These are phyloP conservation scores for Boechera retrofracta DNA, from an alignment of 345 rosid species.

Conservation along the genomic window DNA sequence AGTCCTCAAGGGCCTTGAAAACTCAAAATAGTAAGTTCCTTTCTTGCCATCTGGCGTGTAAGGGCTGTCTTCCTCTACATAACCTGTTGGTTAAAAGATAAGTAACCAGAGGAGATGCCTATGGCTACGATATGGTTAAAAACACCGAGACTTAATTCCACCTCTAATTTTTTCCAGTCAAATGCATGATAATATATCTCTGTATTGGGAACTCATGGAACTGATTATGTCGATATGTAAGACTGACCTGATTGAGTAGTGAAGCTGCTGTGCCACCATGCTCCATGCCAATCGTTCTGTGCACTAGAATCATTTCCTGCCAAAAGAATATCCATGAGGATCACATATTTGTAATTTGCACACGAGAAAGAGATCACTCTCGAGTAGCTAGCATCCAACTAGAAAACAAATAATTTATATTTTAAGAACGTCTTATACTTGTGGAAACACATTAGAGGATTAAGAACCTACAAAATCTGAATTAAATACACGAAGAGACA, in stretches of 20 bases:
- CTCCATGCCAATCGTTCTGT: constrained; percentile 95
- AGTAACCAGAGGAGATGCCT: constrained; percentile 27
- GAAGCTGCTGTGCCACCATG: constrained; percentile 95
- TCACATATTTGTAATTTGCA: constrained; percentile 23
- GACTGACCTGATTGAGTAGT: constrained; percentile 65
- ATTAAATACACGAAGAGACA: not conserved
- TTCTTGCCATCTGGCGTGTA: constrained; percentile 66
- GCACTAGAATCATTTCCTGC: constrained; percentile 90
- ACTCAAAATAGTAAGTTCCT: constrained; percentile 86
- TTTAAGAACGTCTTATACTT: not conserved
- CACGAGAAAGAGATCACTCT: constrained; percentile 2
- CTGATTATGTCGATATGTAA: constrained; percentile 19
- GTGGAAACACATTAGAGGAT: not conserved
- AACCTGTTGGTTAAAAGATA: constrained; percentile 53
- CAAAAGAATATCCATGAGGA: constrained; percentile 23
- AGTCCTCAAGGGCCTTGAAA: constrained; percentile 91
- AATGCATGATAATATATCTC: constrained; percentile 14
- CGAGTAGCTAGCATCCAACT: constrained; percentile 27
- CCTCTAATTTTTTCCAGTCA: not conserved
- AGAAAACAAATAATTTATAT: constrained; percentile 8
- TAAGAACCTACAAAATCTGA: constrained; percentile 2
- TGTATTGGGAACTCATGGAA: constrained; percentile 13
- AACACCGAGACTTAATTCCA: not conserved
- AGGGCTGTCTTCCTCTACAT: constrained; percentile 89
- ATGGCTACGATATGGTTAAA: not conserved